A percentile compares a stretch with the other conserved stretches of the same genome.
These are phyloP conservation scores for Jacaranda mimosifolia DNA, from an alignment of 257 asterid species.

Conservation along the genomic window DNA sequence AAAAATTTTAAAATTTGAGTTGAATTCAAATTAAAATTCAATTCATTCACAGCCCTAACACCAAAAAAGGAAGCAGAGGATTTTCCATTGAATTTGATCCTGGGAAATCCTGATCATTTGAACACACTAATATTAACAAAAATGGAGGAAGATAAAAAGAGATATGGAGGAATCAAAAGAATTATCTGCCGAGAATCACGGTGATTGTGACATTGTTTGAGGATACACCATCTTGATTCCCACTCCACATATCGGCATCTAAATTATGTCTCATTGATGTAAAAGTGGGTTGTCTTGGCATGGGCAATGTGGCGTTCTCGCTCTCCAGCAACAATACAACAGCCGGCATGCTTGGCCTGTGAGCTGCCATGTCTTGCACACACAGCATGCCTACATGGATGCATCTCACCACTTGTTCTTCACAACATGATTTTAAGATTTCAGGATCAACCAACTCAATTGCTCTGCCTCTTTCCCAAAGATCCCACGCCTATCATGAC, in stretches of 20 bases:
- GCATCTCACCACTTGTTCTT: slow-evolving; percentile 66
- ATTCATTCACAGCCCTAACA: no score
- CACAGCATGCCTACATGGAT: slow-evolving; percentile 80
- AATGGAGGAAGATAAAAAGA: neutral
- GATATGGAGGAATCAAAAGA: neutral
- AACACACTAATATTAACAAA: neutral
- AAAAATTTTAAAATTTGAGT: no score
- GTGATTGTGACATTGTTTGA: slow-evolving; percentile 74
- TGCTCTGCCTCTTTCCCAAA: slow-evolving; percentile 67
- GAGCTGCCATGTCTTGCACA: slow-evolving; percentile 68
- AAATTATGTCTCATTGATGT: slow-evolving; percentile 59
- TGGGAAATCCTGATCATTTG: slow-evolving; percentile 13
- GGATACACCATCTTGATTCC: slow-evolving; percentile 52
- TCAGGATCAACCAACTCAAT: slow-evolving; percentile 65
- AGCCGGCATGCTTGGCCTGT: slow-evolving; percentile 76
- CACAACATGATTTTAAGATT: slow-evolving; percentile 42
- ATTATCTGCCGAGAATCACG: slow-evolving; percentile 71
- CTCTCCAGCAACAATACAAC: slow-evolving; percentile 82
- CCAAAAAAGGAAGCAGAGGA: neutral
- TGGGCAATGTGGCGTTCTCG: slow-evolving; percentile 53
- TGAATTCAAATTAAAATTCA: no score
- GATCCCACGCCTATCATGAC: slow-evolving; percentile 73
- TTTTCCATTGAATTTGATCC: neutral
- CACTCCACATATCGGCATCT: slow-evolving; percentile 57
- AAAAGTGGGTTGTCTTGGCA: slow-evolving; percentile 74